A percentile compares a stretch with the other conserved stretches of the same genome.
Conservation (phyloP, 2,329 filamentous ascomycete genomes). For the Aureobasidium musti region DNA sequence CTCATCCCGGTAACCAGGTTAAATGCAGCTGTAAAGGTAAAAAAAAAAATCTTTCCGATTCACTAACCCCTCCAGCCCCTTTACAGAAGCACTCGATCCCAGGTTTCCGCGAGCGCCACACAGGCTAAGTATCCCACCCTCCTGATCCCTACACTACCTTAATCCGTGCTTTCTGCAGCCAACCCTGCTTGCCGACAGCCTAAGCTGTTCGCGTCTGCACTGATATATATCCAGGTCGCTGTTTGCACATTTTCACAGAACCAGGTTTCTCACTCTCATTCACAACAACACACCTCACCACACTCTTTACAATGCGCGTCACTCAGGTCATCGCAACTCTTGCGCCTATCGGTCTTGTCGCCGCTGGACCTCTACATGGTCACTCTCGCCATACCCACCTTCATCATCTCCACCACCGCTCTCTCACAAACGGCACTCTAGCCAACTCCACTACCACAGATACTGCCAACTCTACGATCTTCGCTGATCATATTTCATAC, state of each 20-base stretch:
- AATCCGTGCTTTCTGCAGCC: conserved; percentile 24
- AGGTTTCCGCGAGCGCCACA: conserved; percentile 23
- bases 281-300: conserved; percentile 14
- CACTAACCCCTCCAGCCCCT: conserved; percentile 29
- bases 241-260: conserved; percentile 25
- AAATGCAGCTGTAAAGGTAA: conserved; percentile 26
- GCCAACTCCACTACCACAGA: conserved; percentile 4
- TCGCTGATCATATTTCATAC: conserved; percentile 19
- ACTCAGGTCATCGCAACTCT: conserved; percentile 20
- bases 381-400: conserved; percentile 22
- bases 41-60: conserved; percentile 11
- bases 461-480: conserved; percentile 12
- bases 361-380: conserved; percentile 15
- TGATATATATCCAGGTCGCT: conserved; percentile 28
- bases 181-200: conserved; percentile 15
- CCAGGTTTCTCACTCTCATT: conserved; percentile 25
- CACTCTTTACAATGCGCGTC: conserved; percentile 25
- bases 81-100: conserved; percentile 25
- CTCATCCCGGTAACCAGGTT: conserved; percentile 27
- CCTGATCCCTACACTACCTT: conserved; percentile 25
- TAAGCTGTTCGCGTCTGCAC: conserved; percentile 27
- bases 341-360: conserved; percentile 11
- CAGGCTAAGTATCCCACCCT: conserved; percentile 27
- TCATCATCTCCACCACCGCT: conserved; percentile 27
- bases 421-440: conserved; percentile 4